A percentile compares a stretch with the other conserved stretches of the same genome.
Evolutionary conservation across 352 stramenopile species (phyloP).

Genomic region (Pythium chondricola): DNA sequence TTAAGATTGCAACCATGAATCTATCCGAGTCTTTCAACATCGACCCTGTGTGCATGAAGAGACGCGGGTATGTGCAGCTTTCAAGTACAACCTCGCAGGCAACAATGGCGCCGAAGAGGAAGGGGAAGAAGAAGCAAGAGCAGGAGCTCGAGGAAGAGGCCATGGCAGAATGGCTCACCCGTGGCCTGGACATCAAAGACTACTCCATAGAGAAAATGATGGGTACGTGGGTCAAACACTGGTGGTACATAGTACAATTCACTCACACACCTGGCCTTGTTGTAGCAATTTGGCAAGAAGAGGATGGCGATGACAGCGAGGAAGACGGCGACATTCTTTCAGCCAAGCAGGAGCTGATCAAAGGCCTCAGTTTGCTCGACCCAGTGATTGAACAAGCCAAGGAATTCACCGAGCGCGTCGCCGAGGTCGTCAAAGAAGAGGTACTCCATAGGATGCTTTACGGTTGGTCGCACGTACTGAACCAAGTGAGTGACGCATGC

Average conservation of each 20-base stretch:
- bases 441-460: not conserved
- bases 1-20: too few relatives aligned
- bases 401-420: constrained; percentile 30
- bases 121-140: constrained; percentile 19
- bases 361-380: constrained; percentile 38
- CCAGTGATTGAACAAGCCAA: constrained; percentile 41
- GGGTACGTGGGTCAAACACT: constrained; percentile 23
- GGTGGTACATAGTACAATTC: not conserved
- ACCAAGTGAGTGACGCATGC: not conserved
- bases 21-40: too few relatives aligned
- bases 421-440: constrained; percentile 29
- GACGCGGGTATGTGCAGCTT: too few relatives aligned
- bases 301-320: constrained; percentile 46
- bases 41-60: too few relatives aligned
- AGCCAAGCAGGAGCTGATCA: constrained; percentile 62
- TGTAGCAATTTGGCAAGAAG: constrained; percentile 60
- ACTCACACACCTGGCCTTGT: not conserved
- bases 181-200: constrained; percentile 47
- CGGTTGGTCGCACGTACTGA: not conserved
- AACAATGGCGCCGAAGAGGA: constrained; percentile 17
- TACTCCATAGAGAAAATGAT: constrained; percentile 80
- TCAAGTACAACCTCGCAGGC: too few relatives aligned
- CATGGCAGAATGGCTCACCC: constrained; percentile 64
- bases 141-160: constrained; percentile 66
- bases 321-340: constrained; percentile 28